phyloP scores from a whole-genome alignment of 176 grass and related monocot species.

The Triticum turgidum region DNA sequence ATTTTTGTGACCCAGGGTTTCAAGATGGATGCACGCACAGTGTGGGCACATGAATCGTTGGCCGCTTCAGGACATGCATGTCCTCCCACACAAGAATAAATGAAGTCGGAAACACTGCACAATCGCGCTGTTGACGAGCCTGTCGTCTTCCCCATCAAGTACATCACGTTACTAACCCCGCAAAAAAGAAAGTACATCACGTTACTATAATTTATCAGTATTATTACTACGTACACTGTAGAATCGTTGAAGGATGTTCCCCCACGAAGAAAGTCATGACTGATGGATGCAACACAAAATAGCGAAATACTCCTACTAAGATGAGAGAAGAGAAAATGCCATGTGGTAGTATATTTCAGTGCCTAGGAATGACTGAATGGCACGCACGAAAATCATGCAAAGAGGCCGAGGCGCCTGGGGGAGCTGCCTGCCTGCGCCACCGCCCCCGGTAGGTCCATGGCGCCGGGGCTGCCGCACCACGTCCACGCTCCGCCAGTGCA shows the following conservation, averaged over 20 bases:
- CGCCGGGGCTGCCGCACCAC: not conserved
- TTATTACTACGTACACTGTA: not conserved
- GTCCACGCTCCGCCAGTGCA: not conserved
- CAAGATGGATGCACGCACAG: not conserved
- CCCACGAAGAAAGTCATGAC: not conserved
- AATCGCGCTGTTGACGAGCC: not conserved
- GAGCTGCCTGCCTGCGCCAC: not conserved
- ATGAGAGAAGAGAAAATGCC: not conserved
- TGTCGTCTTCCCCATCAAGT: not conserved
- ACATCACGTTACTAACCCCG: not conserved
- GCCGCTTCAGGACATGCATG: not conserved
- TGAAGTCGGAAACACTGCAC: not conserved
- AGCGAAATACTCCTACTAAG: not conserved
- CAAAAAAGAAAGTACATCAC: too few relatives aligned
- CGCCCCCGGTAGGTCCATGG: slow-evolving; percentile 1
- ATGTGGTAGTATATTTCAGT: not conserved
- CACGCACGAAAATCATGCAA: slow-evolving; percentile 2
- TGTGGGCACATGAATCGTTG: not conserved
- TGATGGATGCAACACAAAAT: not conserved
- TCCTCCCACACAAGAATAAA: not conserved
- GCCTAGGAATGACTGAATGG: not conserved
- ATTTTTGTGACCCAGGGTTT: too few relatives aligned
- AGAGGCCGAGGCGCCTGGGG: slow-evolving; percentile 7
- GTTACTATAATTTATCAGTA: too few relatives aligned
- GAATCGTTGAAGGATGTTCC: not conserved